Evolutionary conservation across 2,329 filamentous ascomycete species (phyloP), one percentile per base, ranked within the genome.

Genomic region (Phyllosticta citriasiana): DNA sequence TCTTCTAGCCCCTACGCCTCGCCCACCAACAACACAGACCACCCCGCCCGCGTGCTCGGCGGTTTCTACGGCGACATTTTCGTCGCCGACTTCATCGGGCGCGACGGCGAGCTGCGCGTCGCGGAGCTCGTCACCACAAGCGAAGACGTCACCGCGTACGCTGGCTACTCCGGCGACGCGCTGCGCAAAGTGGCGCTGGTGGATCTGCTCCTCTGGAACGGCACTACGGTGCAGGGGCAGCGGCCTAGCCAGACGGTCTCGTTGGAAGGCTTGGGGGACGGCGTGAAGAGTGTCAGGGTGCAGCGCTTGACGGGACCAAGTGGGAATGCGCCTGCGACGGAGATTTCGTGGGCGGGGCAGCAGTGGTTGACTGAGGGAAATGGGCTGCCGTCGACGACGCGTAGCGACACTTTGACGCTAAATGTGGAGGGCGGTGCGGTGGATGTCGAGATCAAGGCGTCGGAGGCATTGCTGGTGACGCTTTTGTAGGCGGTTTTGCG

Each of bases 21-120:
- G 7, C 5, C 24, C 27, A 59, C 50, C 33, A 59, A 59, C 52
- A 50, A 55, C 30, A 14, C 12, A 16, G 40, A 52, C 12, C 52
- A 54, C 14, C 33, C 57, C 14, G 50, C 51, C 9, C 52, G 54
- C 33, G 54, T 53, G 52, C 57, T 59, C 2, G 57, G 57, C 33
- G 54, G 57, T 52, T 59, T 55, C 52, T 59, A 59, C 33, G 57
- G 57, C 52, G 50, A 55, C 24, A 35, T 59, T 3, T 59, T 55
- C 22, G 57, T 59, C 2, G 57, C 57, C 19, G 57, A 59, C 14
- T 59, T 59, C 57, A 59, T 59, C 16, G 57, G 57, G 1, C 1
- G 14, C 8, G 57, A 26, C 4, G 57, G 57, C 8, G 22, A n/a
- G 6, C 24, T 59, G 6, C 51, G 16, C 14, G 26, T 59, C 30